These are phyloP conservation scores for Neofusicoccum umdonicola DNA, from an alignment of 2,329 filamentous ascomycete genomes.

Conservation along the genomic window DNA sequence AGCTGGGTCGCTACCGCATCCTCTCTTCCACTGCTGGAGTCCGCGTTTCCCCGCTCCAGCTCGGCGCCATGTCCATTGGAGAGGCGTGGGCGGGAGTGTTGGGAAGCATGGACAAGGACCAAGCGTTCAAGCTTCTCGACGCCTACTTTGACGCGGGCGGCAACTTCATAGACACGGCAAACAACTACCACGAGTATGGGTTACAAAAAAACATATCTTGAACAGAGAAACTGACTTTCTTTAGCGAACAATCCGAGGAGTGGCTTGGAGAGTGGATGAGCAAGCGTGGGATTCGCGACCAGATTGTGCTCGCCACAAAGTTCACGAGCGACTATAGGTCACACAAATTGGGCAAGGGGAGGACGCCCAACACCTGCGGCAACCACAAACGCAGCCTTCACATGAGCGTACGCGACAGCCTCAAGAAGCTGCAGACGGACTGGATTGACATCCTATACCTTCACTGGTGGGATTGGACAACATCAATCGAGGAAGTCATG, in stretches of 20 bases:
- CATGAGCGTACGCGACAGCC: conserved; percentile 36
- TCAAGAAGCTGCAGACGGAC: conserved; percentile 60
- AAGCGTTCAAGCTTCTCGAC: conserved; percentile 63
- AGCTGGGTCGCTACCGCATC: conserved; percentile 52
- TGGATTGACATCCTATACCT: conserved; percentile 59
- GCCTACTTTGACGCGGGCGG: conserved; percentile 64
- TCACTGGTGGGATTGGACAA: conserved; percentile 44
- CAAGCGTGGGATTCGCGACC: conserved; percentile 35
- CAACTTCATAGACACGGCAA: conserved; percentile 59
- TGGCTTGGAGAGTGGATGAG: conserved; percentile 49
- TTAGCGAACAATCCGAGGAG: conserved; percentile 39
- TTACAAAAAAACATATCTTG: no score
- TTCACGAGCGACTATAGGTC: conserved; percentile 31
- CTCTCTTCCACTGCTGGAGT: conserved; percentile 52
- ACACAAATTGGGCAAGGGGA: conserved; percentile 13
- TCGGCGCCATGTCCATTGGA: conserved; percentile 58
- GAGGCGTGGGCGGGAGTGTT: conserved; percentile 40
- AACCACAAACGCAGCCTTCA: conserved; percentile 41
- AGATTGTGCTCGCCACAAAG: conserved; percentile 43
- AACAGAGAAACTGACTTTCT: not conserved
- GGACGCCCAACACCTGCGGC: conserved; percentile 41
- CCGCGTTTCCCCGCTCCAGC: conserved; percentile 53
- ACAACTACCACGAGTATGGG: conserved; percentile 16
- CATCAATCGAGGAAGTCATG: conserved; percentile 45
- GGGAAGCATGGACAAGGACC: conserved; percentile 45